phyloP scores from a whole-genome alignment of 2,329 filamentous ascomycete genomes.

The Ophiostoma novo-ulmi region DNA sequence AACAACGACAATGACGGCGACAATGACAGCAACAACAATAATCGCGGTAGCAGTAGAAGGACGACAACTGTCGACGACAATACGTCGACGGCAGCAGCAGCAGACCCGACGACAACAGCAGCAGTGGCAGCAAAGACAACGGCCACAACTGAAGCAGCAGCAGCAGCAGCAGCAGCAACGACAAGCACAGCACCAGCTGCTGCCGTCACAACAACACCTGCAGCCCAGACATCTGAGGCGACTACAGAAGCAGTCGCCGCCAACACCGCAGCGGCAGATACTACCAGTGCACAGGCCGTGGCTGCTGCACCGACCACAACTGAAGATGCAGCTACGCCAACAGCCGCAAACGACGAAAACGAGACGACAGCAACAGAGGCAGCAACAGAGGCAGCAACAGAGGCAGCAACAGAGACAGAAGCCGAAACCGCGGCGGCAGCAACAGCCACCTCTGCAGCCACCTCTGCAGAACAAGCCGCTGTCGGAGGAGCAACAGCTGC shows the following conservation, averaged over 20 bases:
- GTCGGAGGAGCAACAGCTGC: background rate
- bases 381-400: background rate
- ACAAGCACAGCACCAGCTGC: background rate
- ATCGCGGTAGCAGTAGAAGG: background rate
- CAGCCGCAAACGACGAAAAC: background rate
- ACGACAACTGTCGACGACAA: background rate
- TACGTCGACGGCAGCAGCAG: background rate
- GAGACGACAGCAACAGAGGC: background rate
- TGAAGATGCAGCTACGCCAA: background rate
- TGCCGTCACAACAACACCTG: background rate
- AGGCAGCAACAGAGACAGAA: too few relatives aligned
- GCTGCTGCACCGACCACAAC: conserved; percentile 8
- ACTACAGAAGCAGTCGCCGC: background rate
- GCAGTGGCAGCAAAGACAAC: conserved; percentile 2
- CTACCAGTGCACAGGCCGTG: background rate
- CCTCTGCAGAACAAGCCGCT: background rate
- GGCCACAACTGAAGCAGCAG: background rate
- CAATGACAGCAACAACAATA: background rate
- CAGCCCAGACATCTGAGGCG: background rate
- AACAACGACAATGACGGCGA: conserved; percentile 7
- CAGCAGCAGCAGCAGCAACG: conserved; percentile 8
- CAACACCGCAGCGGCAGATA: background rate
- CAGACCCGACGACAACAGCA: conserved; percentile 8
- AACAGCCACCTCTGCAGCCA: background rate
- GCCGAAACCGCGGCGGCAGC: background rate